phyloP scores from a whole-genome alignment of 2,329 filamentous ascomycete genomes.

The Grosmannia serpens region DNA sequence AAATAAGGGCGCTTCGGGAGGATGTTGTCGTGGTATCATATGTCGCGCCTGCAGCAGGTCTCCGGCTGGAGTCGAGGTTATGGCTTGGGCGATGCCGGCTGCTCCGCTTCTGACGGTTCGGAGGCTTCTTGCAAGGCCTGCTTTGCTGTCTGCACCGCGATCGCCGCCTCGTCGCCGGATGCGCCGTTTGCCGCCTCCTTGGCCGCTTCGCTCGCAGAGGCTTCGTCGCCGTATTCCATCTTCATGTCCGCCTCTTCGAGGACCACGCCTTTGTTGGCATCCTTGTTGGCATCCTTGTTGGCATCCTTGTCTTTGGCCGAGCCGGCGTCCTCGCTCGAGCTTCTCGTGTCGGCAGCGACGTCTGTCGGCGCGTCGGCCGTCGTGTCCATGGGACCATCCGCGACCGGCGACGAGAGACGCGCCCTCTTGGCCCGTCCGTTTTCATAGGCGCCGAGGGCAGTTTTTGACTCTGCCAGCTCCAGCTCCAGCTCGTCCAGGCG shows the following conservation, averaged over 20 bases:
- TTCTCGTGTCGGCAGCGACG: not conserved
- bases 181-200: not conserved
- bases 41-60: not conserved
- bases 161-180: not conserved
- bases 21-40: not conserved
- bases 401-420: conserved; percentile 13
- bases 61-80: not conserved
- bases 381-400: not conserved
- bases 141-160: not conserved
- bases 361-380: not conserved
- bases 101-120: not conserved
- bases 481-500: conserved; percentile 69
- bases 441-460: conserved; percentile 16
- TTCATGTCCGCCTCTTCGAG: not conserved
- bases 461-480: conserved; percentile 31
- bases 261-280: not conserved
- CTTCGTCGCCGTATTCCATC: not conserved
- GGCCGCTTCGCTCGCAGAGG: not conserved
- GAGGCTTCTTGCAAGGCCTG: not conserved
- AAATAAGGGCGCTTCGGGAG: not conserved
- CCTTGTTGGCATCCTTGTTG: not conserved
- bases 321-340: not conserved
- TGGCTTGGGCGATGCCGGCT: not conserved
- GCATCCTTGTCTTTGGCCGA: not conserved
- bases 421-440: conserved; percentile 19